Base-by-base conservation (phyloP, 768 basidiomycete genomes). In the Basidioascus undulatus region DNA sequence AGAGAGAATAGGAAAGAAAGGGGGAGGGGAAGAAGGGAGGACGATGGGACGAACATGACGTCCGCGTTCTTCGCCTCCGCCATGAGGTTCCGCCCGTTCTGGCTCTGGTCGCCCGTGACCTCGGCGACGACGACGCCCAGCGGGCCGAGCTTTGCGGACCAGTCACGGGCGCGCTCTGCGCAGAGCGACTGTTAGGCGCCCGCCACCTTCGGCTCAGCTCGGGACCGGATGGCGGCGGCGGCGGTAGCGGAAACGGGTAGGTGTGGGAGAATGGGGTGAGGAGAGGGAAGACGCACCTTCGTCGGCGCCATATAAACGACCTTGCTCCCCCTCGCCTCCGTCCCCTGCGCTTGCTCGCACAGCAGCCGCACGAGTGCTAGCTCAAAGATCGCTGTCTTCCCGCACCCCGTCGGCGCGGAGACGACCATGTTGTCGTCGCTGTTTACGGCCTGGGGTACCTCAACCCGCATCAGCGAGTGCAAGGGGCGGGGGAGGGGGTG, bases 381-480 rank as follows among this genome's bases (percentile, higher is more conserved):
- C 54, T 98, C 92, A 49, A 96, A 98, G 23, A 96, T 59, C 42
- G 78, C 82, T 0, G 92, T 98, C 59, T 96, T 96, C 23, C 92
- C 92, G 38, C 82, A 81, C 23, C 87, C 84, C 12, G 92, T 96
- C 0, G 92, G 92, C 3, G 89, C 87, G 10, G 55, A 51, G 12
- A 63, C 51, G 36, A 63, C 61, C 12, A 62, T 44, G 43, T 63
- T 62, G 11, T 56, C 51, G 27, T 56, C 51, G 0, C 47, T 37
- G 8, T 51, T 32, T 43, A 53, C 57, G 12, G 7, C n/a, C 2
- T 33, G 20, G n/a, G n/a, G n/a, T n/a, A n/a, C n/a, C n/a, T n/a
- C n/a, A n/a, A n/a, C n/a, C n/a, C n/a, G n/a, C n/a, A n/a, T 83
- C 16, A n/a, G 12, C 10, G 21, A 13, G 19, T n/a, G 53, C 10